A percentile compares a stretch with the other conserved stretches of the same genome.
Evolutionary conservation across 2,329 filamentous ascomycete genomes (phyloP).

Genomic region (Ceratocystis papillata): DNA sequence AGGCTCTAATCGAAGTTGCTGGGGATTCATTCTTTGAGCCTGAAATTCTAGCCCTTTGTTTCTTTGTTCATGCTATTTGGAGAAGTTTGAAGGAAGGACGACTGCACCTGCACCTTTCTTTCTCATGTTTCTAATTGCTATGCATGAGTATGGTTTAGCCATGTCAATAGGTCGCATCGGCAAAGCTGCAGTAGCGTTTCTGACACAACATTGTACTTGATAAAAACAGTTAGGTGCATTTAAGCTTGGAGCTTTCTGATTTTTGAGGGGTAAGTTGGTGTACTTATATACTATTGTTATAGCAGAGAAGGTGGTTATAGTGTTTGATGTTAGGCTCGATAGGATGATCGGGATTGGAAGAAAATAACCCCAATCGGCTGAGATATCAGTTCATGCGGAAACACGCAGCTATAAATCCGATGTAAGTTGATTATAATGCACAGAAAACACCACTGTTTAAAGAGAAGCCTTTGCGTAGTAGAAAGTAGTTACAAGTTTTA

Average conservation of each 20-base stretch:
- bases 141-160: not conserved
- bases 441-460: too few relatives aligned
- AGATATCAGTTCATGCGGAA: too few relatives aligned
- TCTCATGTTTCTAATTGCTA: not conserved
- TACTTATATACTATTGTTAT: not conserved
- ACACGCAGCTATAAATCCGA: too few relatives aligned
- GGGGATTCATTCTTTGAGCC: not conserved
- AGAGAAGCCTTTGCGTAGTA: too few relatives aligned
- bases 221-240: conserved; percentile 9
- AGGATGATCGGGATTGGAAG: too few relatives aligned
- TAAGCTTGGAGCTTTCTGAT: conserved; percentile 5
- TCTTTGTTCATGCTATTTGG: not conserved
- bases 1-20: not conserved
- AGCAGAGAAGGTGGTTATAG: too few relatives aligned
- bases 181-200: not conserved
- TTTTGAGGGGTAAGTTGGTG: not conserved
- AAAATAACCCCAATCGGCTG: too few relatives aligned
- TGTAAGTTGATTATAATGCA: too few relatives aligned
- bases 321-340: not conserved
- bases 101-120: not conserved
- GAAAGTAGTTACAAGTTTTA: too few relatives aligned
- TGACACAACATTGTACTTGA: not conserved
- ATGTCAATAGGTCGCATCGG: not conserved
- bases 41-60: not conserved
- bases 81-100: not conserved